Base-by-base conservation (phyloP, 192 early-diverging fungal genomes). In the Rhizophagus clarus region DNA sequence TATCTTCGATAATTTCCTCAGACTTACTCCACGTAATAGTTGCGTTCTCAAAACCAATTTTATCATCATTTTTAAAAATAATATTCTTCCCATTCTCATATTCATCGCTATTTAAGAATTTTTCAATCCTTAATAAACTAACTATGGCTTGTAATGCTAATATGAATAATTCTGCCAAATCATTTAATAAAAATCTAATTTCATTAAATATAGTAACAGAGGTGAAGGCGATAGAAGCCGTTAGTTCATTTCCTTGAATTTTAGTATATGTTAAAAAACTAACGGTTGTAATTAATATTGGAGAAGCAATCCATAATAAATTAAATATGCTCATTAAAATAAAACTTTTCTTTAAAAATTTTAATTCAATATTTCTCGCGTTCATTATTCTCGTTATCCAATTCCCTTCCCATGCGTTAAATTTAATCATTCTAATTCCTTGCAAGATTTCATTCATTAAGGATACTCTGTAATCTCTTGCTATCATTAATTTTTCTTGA, bases 391-490 rank as follows among this genome's bases (percentile, higher is more conserved):
- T 42, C 89, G 86, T 66, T 90, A 82, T 79, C 98, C 95, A 88
- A 61, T 83, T 83, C 26, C 78, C 73, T 49, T 95, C 92, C 95
- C 95, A 96, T 24, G 91, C 92, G 84, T 95, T 94, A 77, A 98
- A 91, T 84, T 99, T 99, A 73, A 99, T 91, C 32, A 98, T 94
- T 22, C 95, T 89, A 51, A 99, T 97, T 34, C 95, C 96, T 78
- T 92, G 88, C 34, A 97, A 85, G 6, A 95, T 80, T 77, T 95
- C 90, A 73, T 93, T 91, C 78, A 91, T 88, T 3, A 92, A 79
- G 26, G 87, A 85, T 14, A 90, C 84, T 20, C 94, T 86, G 22
- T 80, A 86, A 77, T 95, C 94, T 14, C 91, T 94, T 14, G 88
- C 82, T 47, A 76, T 80, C 79, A 94, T 89, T 15, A 91, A 67